Conservation (phyloP, 768 basidiomycete genomes). For the Scleroderma citrinum region DNA sequence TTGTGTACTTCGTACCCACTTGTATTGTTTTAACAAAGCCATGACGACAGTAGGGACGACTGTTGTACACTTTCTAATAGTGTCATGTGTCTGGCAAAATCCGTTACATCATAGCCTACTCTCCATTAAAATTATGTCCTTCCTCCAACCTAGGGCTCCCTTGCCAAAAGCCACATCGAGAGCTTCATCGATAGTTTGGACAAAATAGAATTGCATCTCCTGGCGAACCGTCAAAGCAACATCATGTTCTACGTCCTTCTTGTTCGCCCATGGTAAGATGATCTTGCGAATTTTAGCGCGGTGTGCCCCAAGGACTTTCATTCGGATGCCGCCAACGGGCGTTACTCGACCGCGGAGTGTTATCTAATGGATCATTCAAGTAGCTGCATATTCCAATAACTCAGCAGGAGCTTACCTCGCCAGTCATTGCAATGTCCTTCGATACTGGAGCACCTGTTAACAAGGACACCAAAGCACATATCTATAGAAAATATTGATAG, state of each 20-base stretch:
- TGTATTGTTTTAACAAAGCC: too few species aligned
- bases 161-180: conserved; percentile 80
- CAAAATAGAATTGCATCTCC: conserved; percentile 80
- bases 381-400: not conserved
- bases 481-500: conserved; percentile 41
- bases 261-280: conserved; percentile 78
- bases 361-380: conserved; percentile 38
- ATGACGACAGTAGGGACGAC: too few species aligned
- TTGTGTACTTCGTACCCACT: too few species aligned
- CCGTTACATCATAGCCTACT: conserved; percentile 42
- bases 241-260: conserved; percentile 85
- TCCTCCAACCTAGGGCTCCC: conserved; percentile 60
- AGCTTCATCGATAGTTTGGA: conserved; percentile 71
- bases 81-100: too few species aligned
- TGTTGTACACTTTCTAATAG: too few species aligned
- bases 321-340: conserved; percentile 87
- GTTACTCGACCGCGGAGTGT: conserved; percentile 79
- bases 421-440: conserved; percentile 79
- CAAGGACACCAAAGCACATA: conserved; percentile 82
- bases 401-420: conserved; percentile 50
- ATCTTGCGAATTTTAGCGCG: conserved; percentile 79
- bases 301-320: conserved; percentile 87
- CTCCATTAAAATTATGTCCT: conserved; percentile 44
- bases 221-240: conserved; percentile 65
- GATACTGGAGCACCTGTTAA: conserved; percentile 72